Evolutionary conservation across 148 eudicot species (phyloP).

Genomic region (Vaccinium corymbosum): DNA sequence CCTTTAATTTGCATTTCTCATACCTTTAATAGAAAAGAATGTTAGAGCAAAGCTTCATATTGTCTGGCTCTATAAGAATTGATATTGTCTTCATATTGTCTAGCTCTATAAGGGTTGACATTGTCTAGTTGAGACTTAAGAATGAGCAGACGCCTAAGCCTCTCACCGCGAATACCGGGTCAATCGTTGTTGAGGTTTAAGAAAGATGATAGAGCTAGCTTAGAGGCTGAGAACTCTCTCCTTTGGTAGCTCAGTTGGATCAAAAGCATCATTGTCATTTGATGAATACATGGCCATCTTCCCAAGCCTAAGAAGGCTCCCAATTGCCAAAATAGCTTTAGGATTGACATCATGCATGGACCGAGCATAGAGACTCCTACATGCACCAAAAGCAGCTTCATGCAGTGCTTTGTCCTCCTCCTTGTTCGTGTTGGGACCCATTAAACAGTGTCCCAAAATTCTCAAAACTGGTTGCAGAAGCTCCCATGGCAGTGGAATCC

Average conservation of each 20-base stretch:
- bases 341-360: constrained; percentile 70
- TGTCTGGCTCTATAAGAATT: too few species aligned
- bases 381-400: constrained; percentile 57
- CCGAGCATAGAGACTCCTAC: constrained; percentile 59
- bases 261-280: constrained; percentile 23
- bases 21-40: too few species aligned
- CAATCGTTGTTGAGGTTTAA: neutral
- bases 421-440: constrained; percentile 26
- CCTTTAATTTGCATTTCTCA: too few species aligned
- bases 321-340: constrained; percentile 67
- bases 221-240: constrained; percentile 35
- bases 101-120: too few species aligned
- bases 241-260: constrained; percentile 55
- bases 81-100: too few species aligned
- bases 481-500: constrained; percentile 80
- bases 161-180: too few species aligned
- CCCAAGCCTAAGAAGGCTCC: constrained; percentile 59
- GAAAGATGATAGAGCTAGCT: neutral
- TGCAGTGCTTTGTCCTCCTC: constrained; percentile 36
- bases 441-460: constrained; percentile 78
- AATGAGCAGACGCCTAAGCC: neutral
- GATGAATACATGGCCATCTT: constrained; percentile 30
- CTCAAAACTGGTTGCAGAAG: constrained; percentile 64
- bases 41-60: too few species aligned
- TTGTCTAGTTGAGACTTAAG: neutral